Conservation (phyloP, 2,329 filamentous ascomycete species). For the Teratosphaeria destructans region DNA sequence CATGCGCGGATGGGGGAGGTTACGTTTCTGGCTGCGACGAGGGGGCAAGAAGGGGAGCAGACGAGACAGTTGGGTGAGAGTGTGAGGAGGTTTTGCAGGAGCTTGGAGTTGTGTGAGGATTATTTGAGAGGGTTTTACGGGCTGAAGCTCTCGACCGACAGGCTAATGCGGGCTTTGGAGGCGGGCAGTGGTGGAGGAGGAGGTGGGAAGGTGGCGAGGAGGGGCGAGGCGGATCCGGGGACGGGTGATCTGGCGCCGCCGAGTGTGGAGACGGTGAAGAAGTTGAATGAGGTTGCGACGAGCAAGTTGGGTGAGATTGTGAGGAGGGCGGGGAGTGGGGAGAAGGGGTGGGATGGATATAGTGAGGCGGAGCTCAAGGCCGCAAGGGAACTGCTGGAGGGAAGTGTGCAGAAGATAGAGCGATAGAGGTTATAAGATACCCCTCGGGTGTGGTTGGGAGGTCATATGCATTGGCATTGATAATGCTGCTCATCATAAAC, state of each 20-base stretch:
- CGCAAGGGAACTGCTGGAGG: constrained; percentile 55
- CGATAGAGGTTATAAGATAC: constrained; percentile 12
- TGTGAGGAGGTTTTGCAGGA: constrained; percentile 76
- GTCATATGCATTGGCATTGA: not conserved
- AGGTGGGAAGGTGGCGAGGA: not conserved
- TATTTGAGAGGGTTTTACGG: constrained; percentile 91
- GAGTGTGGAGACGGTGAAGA: constrained; percentile 49
- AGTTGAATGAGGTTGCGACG: constrained; percentile 62
- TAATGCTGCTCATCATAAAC: not conserved
- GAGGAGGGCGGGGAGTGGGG: constrained; percentile 47
- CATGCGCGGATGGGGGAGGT: constrained; percentile 82
- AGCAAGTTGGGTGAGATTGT: constrained; percentile 68
- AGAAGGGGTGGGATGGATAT: constrained; percentile 64
- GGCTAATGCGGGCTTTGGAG: constrained; percentile 15
- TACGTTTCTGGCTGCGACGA: constrained; percentile 53
- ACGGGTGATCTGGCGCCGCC: constrained; percentile 41
- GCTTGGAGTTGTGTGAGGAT: constrained; percentile 85
- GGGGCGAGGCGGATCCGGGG: constrained; percentile 15
- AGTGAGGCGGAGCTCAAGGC: constrained; percentile 61
- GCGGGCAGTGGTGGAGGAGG: constrained; percentile 2
- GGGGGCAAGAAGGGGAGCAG: constrained; percentile 26
- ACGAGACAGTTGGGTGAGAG: constrained; percentile 55
- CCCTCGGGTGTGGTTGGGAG: not conserved
- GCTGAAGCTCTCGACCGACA: constrained; percentile 50
- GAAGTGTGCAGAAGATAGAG: constrained; percentile 32